phyloP scores from a whole-genome alignment of 768 basidiomycete genomes.

The Multifurca ochricompacta region DNA sequence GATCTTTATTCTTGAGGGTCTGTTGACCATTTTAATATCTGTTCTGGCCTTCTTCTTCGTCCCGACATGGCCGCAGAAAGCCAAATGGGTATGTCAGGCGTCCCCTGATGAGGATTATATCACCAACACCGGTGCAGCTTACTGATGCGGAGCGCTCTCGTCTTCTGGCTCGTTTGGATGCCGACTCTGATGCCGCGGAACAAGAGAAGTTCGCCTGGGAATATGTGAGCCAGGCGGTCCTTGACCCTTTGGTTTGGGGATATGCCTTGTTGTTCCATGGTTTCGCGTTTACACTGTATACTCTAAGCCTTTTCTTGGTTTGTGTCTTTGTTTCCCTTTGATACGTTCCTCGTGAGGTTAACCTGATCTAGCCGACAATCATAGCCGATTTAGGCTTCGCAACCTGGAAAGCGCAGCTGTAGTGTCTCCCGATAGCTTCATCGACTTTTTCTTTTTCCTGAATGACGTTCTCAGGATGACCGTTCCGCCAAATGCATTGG shows the following conservation, averaged over 20 bases:
- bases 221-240: conserved; percentile 48
- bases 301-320: conserved; percentile 53
- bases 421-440: conserved; percentile 17
- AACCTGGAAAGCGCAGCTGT: conserved; percentile 57
- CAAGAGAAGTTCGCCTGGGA: conserved; percentile 50
- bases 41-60: conserved; percentile 44
- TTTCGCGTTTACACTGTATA: conserved; percentile 51
- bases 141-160: conserved; percentile 43
- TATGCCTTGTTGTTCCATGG: conserved; percentile 57
- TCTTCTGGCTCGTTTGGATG: conserved; percentile 40
- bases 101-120: not conserved
- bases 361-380: conserved; percentile 42
- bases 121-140: conserved; percentile 30
- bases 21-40: conserved; percentile 42
- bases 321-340: conserved; percentile 9
- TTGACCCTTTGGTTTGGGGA: conserved; percentile 51
- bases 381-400: conserved; percentile 49
- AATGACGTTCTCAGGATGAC: conserved; percentile 35
- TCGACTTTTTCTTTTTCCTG: not conserved
- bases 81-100: conserved; percentile 40
- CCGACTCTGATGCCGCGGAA: conserved; percentile 48
- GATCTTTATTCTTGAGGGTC: conserved; percentile 54
- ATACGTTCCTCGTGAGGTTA: not conserved
- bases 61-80: conserved; percentile 52
- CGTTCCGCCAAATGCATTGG: conserved; percentile 49